These are phyloP conservation scores for Hevea brasiliensis DNA, from an alignment of 345 rosid species.

Conservation along the genomic window DNA sequence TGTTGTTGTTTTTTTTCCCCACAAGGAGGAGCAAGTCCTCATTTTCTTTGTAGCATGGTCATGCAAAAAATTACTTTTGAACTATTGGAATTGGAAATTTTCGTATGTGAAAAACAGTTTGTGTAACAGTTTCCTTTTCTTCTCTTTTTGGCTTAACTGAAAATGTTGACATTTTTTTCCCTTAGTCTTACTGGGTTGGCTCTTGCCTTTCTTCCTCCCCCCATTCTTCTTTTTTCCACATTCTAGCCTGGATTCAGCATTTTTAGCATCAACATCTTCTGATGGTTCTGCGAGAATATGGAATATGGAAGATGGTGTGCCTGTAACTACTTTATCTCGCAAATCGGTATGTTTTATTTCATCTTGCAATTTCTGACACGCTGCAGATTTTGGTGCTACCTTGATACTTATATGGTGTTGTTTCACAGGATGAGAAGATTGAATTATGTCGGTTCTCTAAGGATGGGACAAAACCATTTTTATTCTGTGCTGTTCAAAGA, in stretches of 20 bases:
- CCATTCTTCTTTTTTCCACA: conserved; percentile 25
- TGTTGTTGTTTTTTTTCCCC: too few relatives aligned
- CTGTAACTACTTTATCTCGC: conserved; percentile 69
- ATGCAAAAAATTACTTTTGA: too few relatives aligned
- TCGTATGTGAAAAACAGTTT: not conserved
- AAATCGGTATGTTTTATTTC: conserved; percentile 48
- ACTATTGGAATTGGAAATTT: not conserved
- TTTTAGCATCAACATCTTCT: conserved; percentile 77
- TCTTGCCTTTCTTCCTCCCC: conserved; percentile 8
- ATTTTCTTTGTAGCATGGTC: too few relatives aligned
- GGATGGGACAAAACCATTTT: conserved; percentile 92
- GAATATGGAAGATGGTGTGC: conserved; percentile 82
- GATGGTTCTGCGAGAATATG: conserved; percentile 96
- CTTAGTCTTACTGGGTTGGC: conserved; percentile 14
- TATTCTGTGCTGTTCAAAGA: conserved; percentile 76
- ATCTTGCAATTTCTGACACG: not conserved
- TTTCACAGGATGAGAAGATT: conserved; percentile 72
- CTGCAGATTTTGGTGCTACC: conserved; percentile 12
- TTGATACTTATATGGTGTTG: conserved; percentile 5
- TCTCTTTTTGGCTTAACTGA: not conserved
- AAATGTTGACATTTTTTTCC: not conserved
- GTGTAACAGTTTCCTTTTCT: too few relatives aligned
- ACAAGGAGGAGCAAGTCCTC: too few relatives aligned
- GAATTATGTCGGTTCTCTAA: conserved; percentile 83
- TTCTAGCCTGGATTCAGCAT: conserved; percentile 86